Evolutionary conservation across 1,284 basidiomycete genomes (phyloP), one percentile per base, ranked within the genome.

Genomic region (Wallemia ichthyophaga): DNA sequence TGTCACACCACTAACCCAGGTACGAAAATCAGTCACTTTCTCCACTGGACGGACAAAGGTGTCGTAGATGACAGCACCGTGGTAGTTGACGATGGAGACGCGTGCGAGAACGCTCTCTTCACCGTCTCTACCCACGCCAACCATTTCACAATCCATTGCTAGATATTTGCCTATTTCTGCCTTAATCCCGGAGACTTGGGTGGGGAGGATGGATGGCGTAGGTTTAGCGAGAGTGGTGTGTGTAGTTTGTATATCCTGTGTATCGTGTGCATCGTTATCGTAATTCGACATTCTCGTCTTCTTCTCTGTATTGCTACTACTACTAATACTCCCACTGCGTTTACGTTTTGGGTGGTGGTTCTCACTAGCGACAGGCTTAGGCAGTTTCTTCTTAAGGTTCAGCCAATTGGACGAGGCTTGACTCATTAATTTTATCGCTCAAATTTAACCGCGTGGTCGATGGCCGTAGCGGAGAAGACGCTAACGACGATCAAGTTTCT

Each of bases 91-190:
- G 53, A 96, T 70, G 56, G 83, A 87, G 59, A 95, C 86, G 54
- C 91, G 81, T 1, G 92, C 92, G 1, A 96, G 74, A 0, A 82
- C 81, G 0, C 83, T 88, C 67, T 94, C 78, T 1, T 76, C 63
- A 11, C 87, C 89, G 27, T 82, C 75, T 9, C 79, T 75, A 0
- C 91, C 89, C 3, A 96, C 79, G 1, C 91, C 91, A 1, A 98
- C 92, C 91, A 98, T 96, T 71, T 98, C 91, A 65, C 91, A 95
- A 69, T 96, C 91, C 54, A 96, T 73, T 0, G 86, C 81, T 27
- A 92, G 70, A 63, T 82, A 88, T 67, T 79, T 81, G 57, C 83
- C 85, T 11, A 48, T 48, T 21, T 48, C 37, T 15, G 37, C 37
- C n/a, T 48, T 48, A 13, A 5, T 13, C 5, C 37, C 37, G 11